These are phyloP conservation scores for Stevia rebaudiana DNA, from an alignment of 140 eudicot species.

Conservation along the genomic window DNA sequence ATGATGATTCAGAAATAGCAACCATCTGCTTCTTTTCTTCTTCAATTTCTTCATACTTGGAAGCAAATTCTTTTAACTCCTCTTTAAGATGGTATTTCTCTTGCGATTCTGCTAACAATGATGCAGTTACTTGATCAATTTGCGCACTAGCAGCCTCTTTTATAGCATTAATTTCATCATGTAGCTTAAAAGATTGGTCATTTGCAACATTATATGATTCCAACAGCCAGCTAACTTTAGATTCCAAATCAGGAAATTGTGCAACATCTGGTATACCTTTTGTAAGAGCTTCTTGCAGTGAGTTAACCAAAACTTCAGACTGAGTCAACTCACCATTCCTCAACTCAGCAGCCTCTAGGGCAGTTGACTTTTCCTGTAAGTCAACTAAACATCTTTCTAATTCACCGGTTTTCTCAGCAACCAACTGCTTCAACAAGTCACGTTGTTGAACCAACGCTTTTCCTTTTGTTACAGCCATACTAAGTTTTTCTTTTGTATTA, in stretches of 20 bases:
- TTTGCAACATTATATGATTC: conserved; percentile 46
- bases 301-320: conserved; percentile 43
- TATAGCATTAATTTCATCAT: conserved; percentile 36
- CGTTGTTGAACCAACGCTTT: conserved; percentile 91
- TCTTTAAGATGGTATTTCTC: conserved; percentile 44
- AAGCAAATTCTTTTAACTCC: conserved; percentile 44
- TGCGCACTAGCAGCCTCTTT: conserved; percentile 51
- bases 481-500: conserved; percentile 84
- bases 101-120: conserved; percentile 49
- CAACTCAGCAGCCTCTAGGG: conserved; percentile 60
- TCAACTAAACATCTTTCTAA: conserved; percentile 47
- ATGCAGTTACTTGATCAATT: conserved; percentile 51
- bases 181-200: conserved; percentile 38
- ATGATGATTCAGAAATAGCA: conserved; percentile 29
- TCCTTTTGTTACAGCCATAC: conserved; percentile 96
- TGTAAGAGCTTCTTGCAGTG: conserved; percentile 56
- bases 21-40: conserved; percentile 50
- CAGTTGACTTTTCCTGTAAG: conserved; percentile 64
- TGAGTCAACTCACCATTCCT: conserved; percentile 44
- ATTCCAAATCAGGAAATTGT: conserved; percentile 41
- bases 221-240: conserved; percentile 55
- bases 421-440: conserved; percentile 67
- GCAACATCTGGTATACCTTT: conserved; percentile 54
- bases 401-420: conserved; percentile 74
- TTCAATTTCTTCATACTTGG: conserved; percentile 34